Evolutionary conservation across 805 yeast genomes (phyloP).

Genomic region (Kazachstania viticola): DNA sequence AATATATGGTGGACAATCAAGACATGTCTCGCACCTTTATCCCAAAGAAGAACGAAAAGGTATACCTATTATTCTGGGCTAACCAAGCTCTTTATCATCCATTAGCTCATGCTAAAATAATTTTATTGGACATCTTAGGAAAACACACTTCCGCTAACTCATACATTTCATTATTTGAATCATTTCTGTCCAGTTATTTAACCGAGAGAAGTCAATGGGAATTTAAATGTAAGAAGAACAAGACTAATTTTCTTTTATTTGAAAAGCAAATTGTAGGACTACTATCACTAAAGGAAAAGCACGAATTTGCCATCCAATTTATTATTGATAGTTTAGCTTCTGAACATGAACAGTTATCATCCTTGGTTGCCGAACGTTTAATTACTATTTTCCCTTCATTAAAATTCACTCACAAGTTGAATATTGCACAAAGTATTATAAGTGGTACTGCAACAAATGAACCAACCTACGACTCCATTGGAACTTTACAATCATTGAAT

Average conservation of each 20-base stretch:
- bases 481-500: conserved; percentile 41
- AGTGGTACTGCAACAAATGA: conserved; percentile 38
- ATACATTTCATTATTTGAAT: conserved; percentile 38
- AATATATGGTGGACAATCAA: conserved; percentile 38
- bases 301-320: conserved; percentile 46
- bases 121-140: conserved; percentile 36
- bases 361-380: conserved; percentile 39
- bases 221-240: conserved; percentile 33
- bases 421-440: conserved; percentile 47
- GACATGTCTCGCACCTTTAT: conserved; percentile 35
- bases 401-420: conserved; percentile 45
- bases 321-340: conserved; percentile 42
- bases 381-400: conserved; percentile 45
- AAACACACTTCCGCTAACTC: conserved; percentile 21
- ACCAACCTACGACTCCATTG: conserved; percentile 40
- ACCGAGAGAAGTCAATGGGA: conserved; percentile 36
- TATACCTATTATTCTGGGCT: conserved; percentile 52
- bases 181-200: conserved; percentile 36
- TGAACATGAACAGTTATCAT: conserved; percentile 33
- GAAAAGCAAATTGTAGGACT: conserved; percentile 49
- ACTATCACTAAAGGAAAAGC: conserved; percentile 51
- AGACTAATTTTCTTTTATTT: conserved; percentile 40
- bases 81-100: conserved; percentile 49
- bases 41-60: conserved; percentile 45
- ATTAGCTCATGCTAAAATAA: conserved; percentile 45